Conservation (phyloP, 2,329 filamentous ascomycete genomes). For the Fusarium sambucinum region DNA sequence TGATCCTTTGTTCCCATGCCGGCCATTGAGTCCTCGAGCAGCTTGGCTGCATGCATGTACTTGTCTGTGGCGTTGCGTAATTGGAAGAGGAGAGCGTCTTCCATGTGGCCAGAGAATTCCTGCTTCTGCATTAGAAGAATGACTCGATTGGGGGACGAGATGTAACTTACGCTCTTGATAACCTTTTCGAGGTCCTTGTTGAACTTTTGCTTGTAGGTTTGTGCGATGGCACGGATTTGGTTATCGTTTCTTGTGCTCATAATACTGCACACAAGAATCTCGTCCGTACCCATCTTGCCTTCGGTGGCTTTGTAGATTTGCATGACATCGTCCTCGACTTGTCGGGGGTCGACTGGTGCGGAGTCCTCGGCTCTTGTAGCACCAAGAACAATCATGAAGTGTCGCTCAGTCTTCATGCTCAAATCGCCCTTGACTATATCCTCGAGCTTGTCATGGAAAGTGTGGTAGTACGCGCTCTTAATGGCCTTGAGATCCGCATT, state of each 20-base stretch:
- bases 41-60: conserved; percentile 82
- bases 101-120: conserved; percentile 94
- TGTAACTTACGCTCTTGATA: conserved; percentile 71
- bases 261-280: conserved; percentile 82
- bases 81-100: conserved; percentile 83
- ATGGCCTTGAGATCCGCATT: conserved; percentile 92
- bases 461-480: conserved; percentile 79
- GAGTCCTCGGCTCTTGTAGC: conserved; percentile 83
- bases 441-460: conserved; percentile 75
- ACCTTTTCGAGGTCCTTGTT: conserved; percentile 76
- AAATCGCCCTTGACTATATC: conserved; percentile 81
- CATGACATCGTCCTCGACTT: conserved; percentile 80
- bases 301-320: conserved; percentile 83
- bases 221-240: conserved; percentile 84
- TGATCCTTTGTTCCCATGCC: conserved; percentile 89
- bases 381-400: conserved; percentile 85
- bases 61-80: conserved; percentile 82
- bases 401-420: conserved; percentile 84
- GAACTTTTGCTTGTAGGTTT: conserved; percentile 80
- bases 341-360: conserved; percentile 76
- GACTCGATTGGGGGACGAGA: neutral
- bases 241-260: conserved; percentile 80
- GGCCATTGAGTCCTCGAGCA: conserved; percentile 89
- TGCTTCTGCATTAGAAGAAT: conserved; percentile 46
- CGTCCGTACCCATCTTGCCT: conserved; percentile 78